These are phyloP conservation scores for Zalerion maritima DNA, from an alignment of 495 filamentous ascomycete genomes.

Conservation along the genomic window DNA sequence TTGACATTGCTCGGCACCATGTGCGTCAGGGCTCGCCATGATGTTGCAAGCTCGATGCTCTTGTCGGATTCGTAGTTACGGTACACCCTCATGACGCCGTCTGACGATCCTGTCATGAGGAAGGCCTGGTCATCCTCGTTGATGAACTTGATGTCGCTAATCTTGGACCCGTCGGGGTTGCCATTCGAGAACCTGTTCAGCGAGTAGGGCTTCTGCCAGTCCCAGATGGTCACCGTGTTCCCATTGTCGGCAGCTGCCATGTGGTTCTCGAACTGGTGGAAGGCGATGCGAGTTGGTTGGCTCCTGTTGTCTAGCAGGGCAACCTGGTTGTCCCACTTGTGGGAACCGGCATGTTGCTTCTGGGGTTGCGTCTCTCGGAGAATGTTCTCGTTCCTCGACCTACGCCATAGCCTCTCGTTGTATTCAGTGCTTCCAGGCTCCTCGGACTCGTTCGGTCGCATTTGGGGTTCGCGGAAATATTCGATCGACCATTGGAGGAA, in stretches of 20 bases:
- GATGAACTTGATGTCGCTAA: conserved; percentile 90
- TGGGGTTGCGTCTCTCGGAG: conserved; percentile 83
- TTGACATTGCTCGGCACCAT: conserved; percentile 84
- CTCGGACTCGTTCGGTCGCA: conserved; percentile 90
- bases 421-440: conserved; percentile 96
- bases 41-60: conserved; percentile 71
- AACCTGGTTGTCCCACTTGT: conserved; percentile 64
- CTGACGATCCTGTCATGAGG: conserved; percentile 85
- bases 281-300: conserved; percentile 82
- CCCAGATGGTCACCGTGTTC: conserved; percentile 83
- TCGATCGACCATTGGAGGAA: conserved; percentile 95
- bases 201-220: conserved; percentile 63
- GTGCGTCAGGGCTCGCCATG: conserved; percentile 84
- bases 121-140: conserved; percentile 96
- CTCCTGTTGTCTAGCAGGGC: conserved; percentile 73
- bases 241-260: conserved; percentile 86
- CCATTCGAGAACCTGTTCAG: conserved; percentile 83
- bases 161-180: conserved; percentile 78
- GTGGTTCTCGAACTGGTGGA: conserved; percentile 96
- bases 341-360: conserved; percentile 70
- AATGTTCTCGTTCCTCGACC: conserved; percentile 84
- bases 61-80: conserved; percentile 66
- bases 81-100: conserved; percentile 89
- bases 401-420: conserved; percentile 85
- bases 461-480: conserved; percentile 98